Percentiles rank a stretch among this genome's conserved stretches.
Evolutionary conservation across 1,284 basidiomycete genomes (phyloP).

Genomic region (Porogramme epimiltina): DNA sequence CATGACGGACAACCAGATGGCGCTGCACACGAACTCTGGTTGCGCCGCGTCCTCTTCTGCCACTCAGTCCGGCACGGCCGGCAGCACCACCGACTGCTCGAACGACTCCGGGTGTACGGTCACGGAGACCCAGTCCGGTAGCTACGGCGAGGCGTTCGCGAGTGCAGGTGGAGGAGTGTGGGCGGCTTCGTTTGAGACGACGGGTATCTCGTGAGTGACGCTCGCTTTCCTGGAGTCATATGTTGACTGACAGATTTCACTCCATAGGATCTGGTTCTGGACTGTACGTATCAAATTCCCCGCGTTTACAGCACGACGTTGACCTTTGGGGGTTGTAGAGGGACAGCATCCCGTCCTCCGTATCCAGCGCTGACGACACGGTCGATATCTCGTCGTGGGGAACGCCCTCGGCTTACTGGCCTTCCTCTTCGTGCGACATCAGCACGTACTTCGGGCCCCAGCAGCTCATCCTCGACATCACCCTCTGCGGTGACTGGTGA

Average conservation of each 20-base stretch:
- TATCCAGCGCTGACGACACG: conserved; percentile 27
- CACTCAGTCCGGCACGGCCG: conserved; percentile 40
- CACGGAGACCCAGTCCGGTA: conserved; percentile 48
- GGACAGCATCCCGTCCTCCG: conserved; percentile 34
- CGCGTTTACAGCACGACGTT: too few species aligned
- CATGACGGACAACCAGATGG: conserved; percentile 48
- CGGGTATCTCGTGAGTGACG: conserved; percentile 38
- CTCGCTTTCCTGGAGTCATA: conserved; percentile 4
- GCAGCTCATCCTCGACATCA: conserved; percentile 56
- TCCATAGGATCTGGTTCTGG: conserved; percentile 67
- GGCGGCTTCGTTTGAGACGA: conserved; percentile 59
- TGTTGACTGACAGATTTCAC: conserved; percentile 1
- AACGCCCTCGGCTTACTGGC: conserved; percentile 58
- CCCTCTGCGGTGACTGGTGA: conserved; percentile 57
- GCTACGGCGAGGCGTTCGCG: conserved; percentile 56
- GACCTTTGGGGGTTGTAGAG: conserved; percentile 36
- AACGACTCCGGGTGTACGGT: conserved; percentile 55
- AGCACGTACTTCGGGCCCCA: conserved; percentile 54
- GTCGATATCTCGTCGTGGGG: conserved; percentile 61
- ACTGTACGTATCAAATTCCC: conserved; percentile 47
- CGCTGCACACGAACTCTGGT: conserved; percentile 47
- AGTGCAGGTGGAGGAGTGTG: conserved; percentile 65
- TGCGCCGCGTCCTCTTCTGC: conserved; percentile 33
- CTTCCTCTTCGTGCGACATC: conserved; percentile 49
- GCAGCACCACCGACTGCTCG: conserved; percentile 42